Evolutionary conservation across 148 eudicot species (phyloP), one percentile per base, ranked within the genome.

Genomic region (Rhododendron simsii): DNA sequence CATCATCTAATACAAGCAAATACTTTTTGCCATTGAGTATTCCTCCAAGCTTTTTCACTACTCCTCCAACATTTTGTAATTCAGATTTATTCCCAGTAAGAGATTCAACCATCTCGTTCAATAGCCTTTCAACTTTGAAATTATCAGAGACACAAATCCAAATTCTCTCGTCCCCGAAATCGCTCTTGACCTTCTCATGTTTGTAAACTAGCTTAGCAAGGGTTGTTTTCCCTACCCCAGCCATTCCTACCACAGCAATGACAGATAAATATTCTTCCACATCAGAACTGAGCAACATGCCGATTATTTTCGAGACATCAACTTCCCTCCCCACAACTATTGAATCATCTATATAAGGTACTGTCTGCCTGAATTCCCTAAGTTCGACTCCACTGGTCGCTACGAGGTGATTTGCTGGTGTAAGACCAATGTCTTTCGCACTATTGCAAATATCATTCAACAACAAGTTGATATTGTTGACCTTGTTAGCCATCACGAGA

Each of bases 1-100:
- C 57, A 76, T 86, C 88, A 28, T 86, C 84, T 0, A 86, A 80
- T 15, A 86, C 87, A 50, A 86, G 82, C 26, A 87, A 50, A 33
- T 53, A 87, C 18, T 44, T 82, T 83, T 87, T 77, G 2, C 71
- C 78, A 2, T 78, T n/a, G 16, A 87, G 14, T 7, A 39, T 48
- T 39, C 63, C 15, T 45, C 28, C 57, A 83, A 87, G 39, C 47
- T 28, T 80, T 33, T 47, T 7, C 5, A 80, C 10, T 1, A 85
- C 11, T n/a, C n/a, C 74, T 39, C 59, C 59, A 0, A 7, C 12
- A n/a, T 12, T 50, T 35, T 0, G 3, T 2, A 67, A n/a, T 0
- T 67, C 33, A 67, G 74, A 67, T 23, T 67, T 67, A 8, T 0
- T n/a, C 0, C 13, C 8, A 8, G 41, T 59, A 30, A 78, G 53